Conservation (phyloP, 2,329 filamentous ascomycete species). For the Hypoxylon sp. region DNA sequence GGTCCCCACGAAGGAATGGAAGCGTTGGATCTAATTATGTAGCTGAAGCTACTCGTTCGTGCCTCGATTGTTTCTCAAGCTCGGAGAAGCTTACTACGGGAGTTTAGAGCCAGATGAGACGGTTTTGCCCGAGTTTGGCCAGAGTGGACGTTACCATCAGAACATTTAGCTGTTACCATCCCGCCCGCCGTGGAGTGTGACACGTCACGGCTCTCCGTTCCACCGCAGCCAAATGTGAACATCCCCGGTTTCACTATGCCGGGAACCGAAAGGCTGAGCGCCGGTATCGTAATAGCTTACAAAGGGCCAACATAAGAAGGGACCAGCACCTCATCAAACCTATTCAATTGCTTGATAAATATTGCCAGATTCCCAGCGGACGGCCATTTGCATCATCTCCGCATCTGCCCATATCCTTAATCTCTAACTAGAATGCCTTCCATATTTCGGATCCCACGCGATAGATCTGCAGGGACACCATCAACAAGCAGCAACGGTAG, state of each 20-base stretch:
- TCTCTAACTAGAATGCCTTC: constrained; percentile 43
- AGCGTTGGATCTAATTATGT: constrained; percentile 6
- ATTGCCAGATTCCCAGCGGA: constrained; percentile 32
- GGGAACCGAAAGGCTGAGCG: constrained; percentile 31
- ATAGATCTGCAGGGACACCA: constrained; percentile 38
- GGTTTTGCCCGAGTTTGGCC: constrained; percentile 1
- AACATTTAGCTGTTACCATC: constrained; percentile 7
- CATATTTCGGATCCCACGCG: constrained; percentile 47
- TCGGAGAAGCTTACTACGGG: constrained; percentile 4
- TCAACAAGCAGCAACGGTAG: constrained; percentile 36
- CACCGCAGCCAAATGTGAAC: constrained; percentile 36
- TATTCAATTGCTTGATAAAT: constrained; percentile 8
- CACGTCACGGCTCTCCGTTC: constrained; percentile 31
- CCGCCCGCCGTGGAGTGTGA: constrained; percentile 17
- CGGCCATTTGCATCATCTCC: constrained; percentile 47
- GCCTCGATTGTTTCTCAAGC: background rate
- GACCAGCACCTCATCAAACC: background rate
- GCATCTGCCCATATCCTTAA: constrained; percentile 42
- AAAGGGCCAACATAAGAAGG: constrained; percentile 8
- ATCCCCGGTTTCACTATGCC: constrained; percentile 37
- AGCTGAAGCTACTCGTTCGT: constrained; percentile 4
- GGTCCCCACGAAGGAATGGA: constrained; percentile 17
- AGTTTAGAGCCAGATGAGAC: constrained; percentile 9
- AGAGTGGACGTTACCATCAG: constrained; percentile 5
- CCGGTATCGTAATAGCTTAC: constrained; percentile 14